Evolutionary conservation across 2,329 filamentous ascomycete species (phyloP).

Genomic region (Akanthomyces muscarius): DNA sequence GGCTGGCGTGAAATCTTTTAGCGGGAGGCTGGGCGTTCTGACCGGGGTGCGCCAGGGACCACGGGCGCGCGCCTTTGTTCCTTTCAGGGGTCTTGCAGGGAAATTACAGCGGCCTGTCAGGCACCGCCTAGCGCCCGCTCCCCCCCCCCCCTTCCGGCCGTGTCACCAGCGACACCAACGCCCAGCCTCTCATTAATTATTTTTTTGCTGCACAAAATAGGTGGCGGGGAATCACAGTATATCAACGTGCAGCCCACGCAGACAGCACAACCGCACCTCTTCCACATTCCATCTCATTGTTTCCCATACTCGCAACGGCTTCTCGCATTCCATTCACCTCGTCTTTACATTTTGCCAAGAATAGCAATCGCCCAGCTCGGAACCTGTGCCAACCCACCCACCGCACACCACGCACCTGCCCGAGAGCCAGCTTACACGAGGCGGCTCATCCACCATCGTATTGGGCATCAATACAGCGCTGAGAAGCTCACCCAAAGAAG

Average conservation of each 20-base stretch:
- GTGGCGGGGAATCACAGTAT: slow-evolving; percentile 16
- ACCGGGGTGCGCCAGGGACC: too few relatives aligned
- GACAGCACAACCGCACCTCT: neutral
- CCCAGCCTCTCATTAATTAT: neutral
- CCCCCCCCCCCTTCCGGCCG: too few relatives aligned
- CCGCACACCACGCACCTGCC: too few relatives aligned
- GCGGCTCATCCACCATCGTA: neutral
- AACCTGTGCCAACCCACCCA: too few relatives aligned
- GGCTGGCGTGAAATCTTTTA: too few relatives aligned
- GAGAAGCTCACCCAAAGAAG: neutral
- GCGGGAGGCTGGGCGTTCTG: too few relatives aligned
- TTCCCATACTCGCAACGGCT: neutral
- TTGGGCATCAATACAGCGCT: slow-evolving; percentile 9
- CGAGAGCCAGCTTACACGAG: neutral
- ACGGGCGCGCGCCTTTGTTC: too few relatives aligned
- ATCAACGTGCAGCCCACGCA: slow-evolving; percentile 9
- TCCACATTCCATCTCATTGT: slow-evolving; percentile 8
- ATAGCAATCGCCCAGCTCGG: neutral
- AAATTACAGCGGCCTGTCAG: neutral
- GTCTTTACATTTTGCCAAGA: neutral
- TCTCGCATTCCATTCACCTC: neutral
- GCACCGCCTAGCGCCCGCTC: neutral
- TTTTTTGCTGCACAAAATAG: slow-evolving; percentile 11
- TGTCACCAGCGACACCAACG: neutral
- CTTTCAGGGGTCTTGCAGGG: neutral